These are phyloP conservation scores for Penstemon eatonii DNA, from an alignment of 257 asterid species.

Conservation along the genomic window DNA sequence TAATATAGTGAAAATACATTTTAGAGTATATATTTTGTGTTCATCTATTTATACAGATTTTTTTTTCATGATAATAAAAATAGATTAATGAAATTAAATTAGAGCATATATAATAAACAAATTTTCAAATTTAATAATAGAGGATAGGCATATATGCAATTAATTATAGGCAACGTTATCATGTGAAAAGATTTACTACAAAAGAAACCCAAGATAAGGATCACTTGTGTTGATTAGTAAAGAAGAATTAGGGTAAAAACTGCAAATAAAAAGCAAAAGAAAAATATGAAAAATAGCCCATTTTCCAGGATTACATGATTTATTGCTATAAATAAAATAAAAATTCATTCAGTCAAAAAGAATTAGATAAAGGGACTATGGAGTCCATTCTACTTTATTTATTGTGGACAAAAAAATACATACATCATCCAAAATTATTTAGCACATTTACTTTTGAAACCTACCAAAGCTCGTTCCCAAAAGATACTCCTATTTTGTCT, in stretches of 20 bases:
- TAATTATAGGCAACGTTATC: conserved; percentile 18
- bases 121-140: not conserved
- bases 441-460: not conserved
- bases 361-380: not conserved
- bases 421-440: no score
- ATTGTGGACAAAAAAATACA: no score
- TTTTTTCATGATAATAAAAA: not conserved
- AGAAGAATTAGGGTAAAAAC: conserved; percentile 22
- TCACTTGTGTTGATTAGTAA: not conserved
- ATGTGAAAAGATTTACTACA: conserved; percentile 7
- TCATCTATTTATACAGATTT: no score
- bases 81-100: not conserved
- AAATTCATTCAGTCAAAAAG: conserved; percentile 15
- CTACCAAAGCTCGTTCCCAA: not conserved
- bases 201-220: conserved; percentile 14
- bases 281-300: not conserved
- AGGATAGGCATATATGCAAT: conserved; percentile 11
- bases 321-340: not conserved
- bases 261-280: conserved; percentile 1
- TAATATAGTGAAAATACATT: no score
- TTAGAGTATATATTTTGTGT: no score
- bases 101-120: not conserved
- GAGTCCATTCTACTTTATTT: no score
- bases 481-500: no score
- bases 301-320: not conserved